Evolutionary conservation across 2,329 filamentous ascomycete genomes (phyloP).

Genomic region (Aspergillus floridensis): DNA sequence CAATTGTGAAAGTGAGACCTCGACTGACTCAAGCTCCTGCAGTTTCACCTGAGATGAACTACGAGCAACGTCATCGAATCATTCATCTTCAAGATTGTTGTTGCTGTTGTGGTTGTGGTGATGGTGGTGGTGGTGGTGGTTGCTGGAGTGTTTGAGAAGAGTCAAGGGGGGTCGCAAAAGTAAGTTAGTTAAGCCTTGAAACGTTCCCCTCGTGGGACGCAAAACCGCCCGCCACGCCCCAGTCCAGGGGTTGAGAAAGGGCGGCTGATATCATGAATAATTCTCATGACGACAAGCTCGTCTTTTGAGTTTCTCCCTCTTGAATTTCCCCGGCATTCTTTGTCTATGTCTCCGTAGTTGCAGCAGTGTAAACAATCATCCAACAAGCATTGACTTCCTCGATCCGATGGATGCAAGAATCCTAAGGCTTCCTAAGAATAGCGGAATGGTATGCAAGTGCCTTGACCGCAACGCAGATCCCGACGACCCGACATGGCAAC

Average conservation of each 20-base stretch:
- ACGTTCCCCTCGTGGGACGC: neutral
- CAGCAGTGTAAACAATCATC: neutral
- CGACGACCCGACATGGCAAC: neutral
- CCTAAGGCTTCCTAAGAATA: neutral
- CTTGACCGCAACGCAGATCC: neutral
- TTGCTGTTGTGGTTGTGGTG: no score
- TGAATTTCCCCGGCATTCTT: neutral
- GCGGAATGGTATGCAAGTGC: neutral
- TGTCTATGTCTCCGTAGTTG: neutral
- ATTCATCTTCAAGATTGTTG: neutral
- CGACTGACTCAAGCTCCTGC: neutral
- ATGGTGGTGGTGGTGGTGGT: neutral
- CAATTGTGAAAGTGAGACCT: neutral
- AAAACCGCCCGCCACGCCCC: neutral
- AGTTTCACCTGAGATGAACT: neutral
- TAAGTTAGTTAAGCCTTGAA: neutral
- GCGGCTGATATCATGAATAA: no score
- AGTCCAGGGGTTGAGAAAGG: no score
- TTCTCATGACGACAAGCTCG: no score
- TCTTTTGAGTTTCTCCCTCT: no score
- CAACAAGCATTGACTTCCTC: no score
- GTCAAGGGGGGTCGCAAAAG: neutral
- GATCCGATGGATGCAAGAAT: neutral
- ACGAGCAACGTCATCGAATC: neutral
- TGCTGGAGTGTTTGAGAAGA: neutral